Evolutionary conservation across 2,329 filamentous ascomycete genomes (phyloP), one percentile per base, ranked within the genome.

Genomic region (Diaporthe humulicola): DNA sequence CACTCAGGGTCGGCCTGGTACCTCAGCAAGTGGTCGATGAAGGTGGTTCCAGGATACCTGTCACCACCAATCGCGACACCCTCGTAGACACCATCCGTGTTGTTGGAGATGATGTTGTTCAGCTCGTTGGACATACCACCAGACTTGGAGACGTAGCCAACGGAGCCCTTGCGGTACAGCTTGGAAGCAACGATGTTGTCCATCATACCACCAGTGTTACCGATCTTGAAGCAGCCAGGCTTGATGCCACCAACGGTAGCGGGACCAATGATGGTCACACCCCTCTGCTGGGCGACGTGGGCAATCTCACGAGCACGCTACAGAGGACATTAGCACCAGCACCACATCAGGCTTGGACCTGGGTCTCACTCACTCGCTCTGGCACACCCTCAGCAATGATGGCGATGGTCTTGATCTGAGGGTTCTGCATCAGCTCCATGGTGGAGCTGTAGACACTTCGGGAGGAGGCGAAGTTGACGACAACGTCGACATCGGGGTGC

Each of bases 151-250:
- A 99, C 97, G 87, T 99, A 99, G 81, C 95, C 97, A 79, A 99
- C 96, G 81, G 97, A 98, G 81, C 97, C 97, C 89, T 97, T 97
- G 87, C 97, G 96, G 93, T 99, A 99, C 77, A 99, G 95, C 93
- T 99, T 99, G 85, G 97, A 98, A 81, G 97, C 95, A 78, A 99
- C 97, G 82, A 99, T 99, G 92, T 99, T 99, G 92, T 99, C 97
- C 97, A 99, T 99, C 97, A 99, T 99, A 87, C 97, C 97, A 91
- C 97, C 97, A 82, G 97, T 99, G 92, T 99, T 99, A 86, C 97
- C 97, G 79, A 99, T 99, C 92, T 98, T 99, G 94, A 96, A 99
- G 85, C 94, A 95, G 86, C 97, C 97, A 77, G 97, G 97, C 92
- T 98, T 99, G 89, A 99, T 98, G 83, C 97, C 97, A 92, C 97